These are phyloP conservation scores for Mortierella sp. DNA, from an alignment of 371 early-diverging fungal species.

Conservation along the genomic window DNA sequence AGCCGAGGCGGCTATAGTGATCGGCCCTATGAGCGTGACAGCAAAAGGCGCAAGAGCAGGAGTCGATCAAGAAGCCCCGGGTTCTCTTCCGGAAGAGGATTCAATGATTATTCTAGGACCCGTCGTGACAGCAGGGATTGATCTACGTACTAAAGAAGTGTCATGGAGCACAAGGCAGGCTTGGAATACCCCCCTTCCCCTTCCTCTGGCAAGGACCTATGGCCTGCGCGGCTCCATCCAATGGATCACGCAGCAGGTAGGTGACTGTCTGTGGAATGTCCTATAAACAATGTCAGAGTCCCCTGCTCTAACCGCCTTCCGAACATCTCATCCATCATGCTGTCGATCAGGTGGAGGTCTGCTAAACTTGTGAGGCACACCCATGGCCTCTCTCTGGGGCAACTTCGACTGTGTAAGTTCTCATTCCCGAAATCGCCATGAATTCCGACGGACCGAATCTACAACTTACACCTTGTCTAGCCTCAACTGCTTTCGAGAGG, in stretches of 20 bases:
- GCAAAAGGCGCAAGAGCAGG: constrained; percentile 52
- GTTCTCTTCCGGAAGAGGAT: constrained; percentile 28
- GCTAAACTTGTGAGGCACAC: constrained; percentile 1
- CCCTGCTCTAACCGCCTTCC: neutral
- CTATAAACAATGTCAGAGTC: neutral
- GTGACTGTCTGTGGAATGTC: neutral
- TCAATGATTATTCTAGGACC: constrained; percentile 26
- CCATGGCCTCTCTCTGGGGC: constrained; percentile 10
- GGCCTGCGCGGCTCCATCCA: too few relatives aligned
- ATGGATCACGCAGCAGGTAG: neutral
- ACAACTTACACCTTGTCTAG: constrained; percentile 3
- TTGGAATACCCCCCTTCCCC: too few relatives aligned
- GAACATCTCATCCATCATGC: constrained; percentile 9
- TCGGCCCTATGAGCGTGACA: constrained; percentile 49
- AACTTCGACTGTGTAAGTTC: constrained; percentile 21
- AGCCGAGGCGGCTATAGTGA: constrained; percentile 51
- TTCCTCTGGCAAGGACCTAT: too few relatives aligned
- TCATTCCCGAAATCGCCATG: neutral
- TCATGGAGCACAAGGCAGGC: too few relatives aligned
- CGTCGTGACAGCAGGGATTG: constrained; percentile 39
- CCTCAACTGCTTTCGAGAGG: constrained; percentile 37
- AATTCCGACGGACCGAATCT: neutral
- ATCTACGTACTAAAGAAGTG: constrained; percentile 12
- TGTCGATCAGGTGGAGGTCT: constrained; percentile 23
- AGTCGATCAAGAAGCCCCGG: constrained; percentile 45